Evolutionary conservation across 2,329 filamentous ascomycete genomes (phyloP), one percentile per base, ranked within the genome.

Genomic region (Falciphora oryzae): DNA sequence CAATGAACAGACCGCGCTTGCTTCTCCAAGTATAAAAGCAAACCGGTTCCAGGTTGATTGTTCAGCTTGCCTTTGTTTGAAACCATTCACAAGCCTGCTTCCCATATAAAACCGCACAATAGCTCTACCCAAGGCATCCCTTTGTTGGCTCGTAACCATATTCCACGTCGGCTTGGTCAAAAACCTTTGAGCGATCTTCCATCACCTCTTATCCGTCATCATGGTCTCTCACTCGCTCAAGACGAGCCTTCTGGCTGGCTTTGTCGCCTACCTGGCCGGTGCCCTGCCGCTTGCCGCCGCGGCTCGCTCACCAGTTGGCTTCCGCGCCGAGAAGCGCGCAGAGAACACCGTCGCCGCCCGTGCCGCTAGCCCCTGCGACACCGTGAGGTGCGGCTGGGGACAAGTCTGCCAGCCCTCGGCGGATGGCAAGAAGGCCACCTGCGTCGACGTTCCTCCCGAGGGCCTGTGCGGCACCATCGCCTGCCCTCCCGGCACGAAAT

Each of bases 401-500:
- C 29, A 28, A 22, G 38, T 61, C 16, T 61, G 59, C 59, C 59
- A 61, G 31, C 27, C 29, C 18, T 35, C 31, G 28, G 29, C 4
- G 3, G 59, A 61, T 11, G 59, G 59, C 2, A 25, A 25, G n/a
- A 8, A 18, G 11, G 59, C 31, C 59, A 7, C 5, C 8, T 61
- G 59, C 59, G 59, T 61, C 31, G n/a, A 32, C 16, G 31, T 32
- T 8, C 13, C 59, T 16, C 28, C 32, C 31, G 31, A 61, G 59
- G 31, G 29, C 27, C 44, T 65, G 56, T 69, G 69, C 62, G 68
- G 67, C 18, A 57, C 59, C 13, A 53, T 63, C 16, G 59, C 68
- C 32, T 70, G 69, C 65, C 32, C 64, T 6, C 16, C 57, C n/a
- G 69, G 69, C 11, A 7, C 59, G n/a, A 50, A 38, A 8, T 70